Conservation (phyloP, 2,329 filamentous ascomycete species). For the Pseudopyrenochaeta lycopersici region DNA sequence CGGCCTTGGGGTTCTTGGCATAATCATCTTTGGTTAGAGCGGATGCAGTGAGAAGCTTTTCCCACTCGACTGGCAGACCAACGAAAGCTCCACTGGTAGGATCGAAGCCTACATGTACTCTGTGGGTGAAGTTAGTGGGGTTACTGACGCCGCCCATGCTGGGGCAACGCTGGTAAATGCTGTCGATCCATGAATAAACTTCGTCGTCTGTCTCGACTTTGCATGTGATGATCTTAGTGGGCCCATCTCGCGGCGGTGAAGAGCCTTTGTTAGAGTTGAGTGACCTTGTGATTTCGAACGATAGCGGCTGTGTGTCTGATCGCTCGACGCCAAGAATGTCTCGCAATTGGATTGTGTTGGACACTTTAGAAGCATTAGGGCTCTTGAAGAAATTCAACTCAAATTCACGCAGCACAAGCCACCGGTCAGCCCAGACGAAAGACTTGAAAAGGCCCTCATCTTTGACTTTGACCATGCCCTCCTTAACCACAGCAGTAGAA, state of each 20-base stretch:
- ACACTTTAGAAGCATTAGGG: constrained; percentile 80
- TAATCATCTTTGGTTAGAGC: constrained; percentile 99
- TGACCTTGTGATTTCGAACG: constrained; percentile 88
- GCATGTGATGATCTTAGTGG: constrained; percentile 85
- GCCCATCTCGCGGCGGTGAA: constrained; percentile 81
- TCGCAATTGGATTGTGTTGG: constrained; percentile 84
- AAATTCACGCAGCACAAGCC: constrained; percentile 89
- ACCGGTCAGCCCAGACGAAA: constrained; percentile 88
- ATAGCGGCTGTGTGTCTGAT: constrained; percentile 88
- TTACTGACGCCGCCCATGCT: constrained; percentile 99
- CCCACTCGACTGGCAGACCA: constrained; percentile 94
- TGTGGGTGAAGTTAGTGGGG: constrained; percentile 96
- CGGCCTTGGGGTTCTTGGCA: constrained; percentile 82
- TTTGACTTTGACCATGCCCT: constrained; percentile 86
- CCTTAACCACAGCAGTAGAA: constrained; percentile 54
- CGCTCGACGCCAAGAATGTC: constrained; percentile 91
- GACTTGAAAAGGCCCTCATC: constrained; percentile 87
- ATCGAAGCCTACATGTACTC: constrained; percentile 97
- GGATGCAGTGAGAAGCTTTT: constrained; percentile 92
- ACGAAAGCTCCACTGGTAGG: constrained; percentile 95
- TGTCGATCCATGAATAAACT: constrained; percentile 98
- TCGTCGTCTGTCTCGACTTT: constrained; percentile 96
- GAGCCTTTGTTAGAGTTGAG: constrained; percentile 65
- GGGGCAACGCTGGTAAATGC: constrained; percentile 94
- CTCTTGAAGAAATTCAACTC: constrained; percentile 94